These are phyloP conservation scores for Macadamia tetraphylla DNA, from an alignment of 164 flowering plant species.

Conservation along the genomic window DNA sequence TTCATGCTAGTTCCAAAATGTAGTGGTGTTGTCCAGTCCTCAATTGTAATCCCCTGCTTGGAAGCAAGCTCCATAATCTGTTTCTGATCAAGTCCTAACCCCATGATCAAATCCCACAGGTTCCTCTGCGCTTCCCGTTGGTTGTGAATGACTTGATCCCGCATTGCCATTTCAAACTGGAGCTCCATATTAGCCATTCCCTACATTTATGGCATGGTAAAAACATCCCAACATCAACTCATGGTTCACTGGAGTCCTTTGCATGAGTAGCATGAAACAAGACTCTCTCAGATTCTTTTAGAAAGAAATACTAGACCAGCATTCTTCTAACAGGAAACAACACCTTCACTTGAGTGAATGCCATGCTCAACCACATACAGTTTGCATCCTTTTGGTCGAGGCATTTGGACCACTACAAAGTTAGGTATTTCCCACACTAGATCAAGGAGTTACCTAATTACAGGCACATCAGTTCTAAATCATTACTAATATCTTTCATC, in stretches of 20 bases:
- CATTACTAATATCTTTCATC: too few relatives aligned
- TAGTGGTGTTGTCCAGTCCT: slow-evolving; percentile 43
- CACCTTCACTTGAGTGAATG: too few relatives aligned
- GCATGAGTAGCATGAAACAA: too few relatives aligned
- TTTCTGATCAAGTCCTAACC: slow-evolving; percentile 66
- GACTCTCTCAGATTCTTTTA: neutral
- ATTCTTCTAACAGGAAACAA: neutral
- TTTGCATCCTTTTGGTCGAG: too few relatives aligned
- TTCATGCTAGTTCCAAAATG: slow-evolving; percentile 22
- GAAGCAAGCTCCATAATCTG: slow-evolving; percentile 60
- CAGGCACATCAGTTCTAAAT: too few relatives aligned
- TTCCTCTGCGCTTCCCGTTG: slow-evolving; percentile 72
- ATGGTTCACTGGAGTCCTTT: too few relatives aligned
- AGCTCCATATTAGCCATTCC: slow-evolving; percentile 93
- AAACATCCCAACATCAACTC: neutral
- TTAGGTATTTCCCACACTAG: too few relatives aligned
- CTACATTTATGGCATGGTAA: slow-evolving; percentile 25
- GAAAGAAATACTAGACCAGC: neutral
- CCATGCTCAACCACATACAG: too few relatives aligned
- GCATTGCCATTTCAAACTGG: slow-evolving; percentile 87
- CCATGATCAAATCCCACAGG: slow-evolving; percentile 74
- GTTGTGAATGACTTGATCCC: slow-evolving; percentile 80
- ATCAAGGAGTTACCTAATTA: too few relatives aligned
- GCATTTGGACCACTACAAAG: too few relatives aligned
- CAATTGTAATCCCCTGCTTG: slow-evolving; percentile 66